Conservation (phyloP, 2,329 filamentous ascomycete genomes). For the Dactylellina parvicollis region DNA sequence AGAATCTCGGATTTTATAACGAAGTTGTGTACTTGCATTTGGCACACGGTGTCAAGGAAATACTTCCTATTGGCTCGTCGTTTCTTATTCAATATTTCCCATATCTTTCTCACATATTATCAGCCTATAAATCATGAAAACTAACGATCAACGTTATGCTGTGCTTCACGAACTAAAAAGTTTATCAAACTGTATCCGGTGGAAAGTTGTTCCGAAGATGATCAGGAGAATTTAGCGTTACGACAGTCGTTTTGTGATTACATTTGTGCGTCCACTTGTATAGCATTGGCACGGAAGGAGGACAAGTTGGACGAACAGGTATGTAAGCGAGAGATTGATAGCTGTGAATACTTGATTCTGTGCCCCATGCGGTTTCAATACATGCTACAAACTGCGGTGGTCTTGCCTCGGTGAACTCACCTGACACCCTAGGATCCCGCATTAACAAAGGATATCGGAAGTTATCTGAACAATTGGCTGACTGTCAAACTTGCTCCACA, state of each 20-base stretch:
- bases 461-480: neutral
- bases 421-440: too few species aligned
- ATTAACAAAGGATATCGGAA: neutral
- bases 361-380: too few species aligned
- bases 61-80: slow-evolving; percentile 49
- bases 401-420: too few species aligned
- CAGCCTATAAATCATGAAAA: slow-evolving; percentile 60
- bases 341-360: too few species aligned
- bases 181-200: slow-evolving; percentile 44
- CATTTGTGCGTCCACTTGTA: slow-evolving; percentile 62
- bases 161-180: slow-evolving; percentile 70
- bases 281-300: slow-evolving; percentile 65
- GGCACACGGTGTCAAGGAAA: slow-evolving; percentile 10
- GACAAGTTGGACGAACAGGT: slow-evolving; percentile 62
- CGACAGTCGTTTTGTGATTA: slow-evolving; percentile 51
- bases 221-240: slow-evolving; percentile 40
- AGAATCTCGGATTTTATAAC: neutral
- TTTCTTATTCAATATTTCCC: too few species aligned
- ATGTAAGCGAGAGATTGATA: slow-evolving; percentile 34
- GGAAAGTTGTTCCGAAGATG: slow-evolving; percentile 46
- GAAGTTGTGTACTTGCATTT: slow-evolving; percentile 64
- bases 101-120: slow-evolving; percentile 57
- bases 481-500: slow-evolving; percentile 1
- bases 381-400: too few species aligned
- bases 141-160: slow-evolving; percentile 71